Conservation (phyloP, 768 basidiomycete species). For the Termitomyces sp. region DNA sequence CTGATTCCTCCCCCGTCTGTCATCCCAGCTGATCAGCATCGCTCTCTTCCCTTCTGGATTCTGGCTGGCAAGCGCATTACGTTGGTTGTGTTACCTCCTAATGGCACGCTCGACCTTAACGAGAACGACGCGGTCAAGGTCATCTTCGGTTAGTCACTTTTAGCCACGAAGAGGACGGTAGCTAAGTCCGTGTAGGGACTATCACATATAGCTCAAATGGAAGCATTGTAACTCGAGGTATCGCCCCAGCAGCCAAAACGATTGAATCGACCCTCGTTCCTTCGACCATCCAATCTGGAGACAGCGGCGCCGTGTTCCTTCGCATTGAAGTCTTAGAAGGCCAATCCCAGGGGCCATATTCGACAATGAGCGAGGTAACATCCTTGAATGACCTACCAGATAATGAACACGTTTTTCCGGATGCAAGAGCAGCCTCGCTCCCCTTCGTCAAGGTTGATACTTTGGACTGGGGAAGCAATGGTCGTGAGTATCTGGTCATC, state of each 20-base stretch:
- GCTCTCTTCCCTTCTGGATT: background rate
- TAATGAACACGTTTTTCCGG: background rate
- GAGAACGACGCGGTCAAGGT: background rate
- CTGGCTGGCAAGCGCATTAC: background rate
- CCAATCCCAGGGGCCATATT: background rate
- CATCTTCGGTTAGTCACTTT: background rate
- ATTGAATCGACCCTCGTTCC: background rate
- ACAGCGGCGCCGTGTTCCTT: background rate
- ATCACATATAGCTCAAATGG: background rate
- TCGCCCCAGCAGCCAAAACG: background rate
- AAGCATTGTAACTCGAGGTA: background rate
- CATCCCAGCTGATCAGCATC: background rate
- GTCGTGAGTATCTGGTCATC: background rate
- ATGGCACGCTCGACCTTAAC: background rate
- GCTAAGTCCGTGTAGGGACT: background rate
- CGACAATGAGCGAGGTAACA: background rate
- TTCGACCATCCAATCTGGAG: background rate
- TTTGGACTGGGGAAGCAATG: background rate
- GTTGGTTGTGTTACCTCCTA: background rate
- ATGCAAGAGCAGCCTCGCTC: background rate
- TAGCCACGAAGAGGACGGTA: background rate
- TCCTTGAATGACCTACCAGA: background rate
- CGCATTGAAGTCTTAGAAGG: background rate
- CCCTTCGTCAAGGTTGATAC: background rate
- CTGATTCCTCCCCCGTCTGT: background rate